A percentile compares a stretch with the other conserved stretches of the same genome.
phyloP scores from a whole-genome alignment of 305 asterid genomes.

The Fraxinus velutina region DNA sequence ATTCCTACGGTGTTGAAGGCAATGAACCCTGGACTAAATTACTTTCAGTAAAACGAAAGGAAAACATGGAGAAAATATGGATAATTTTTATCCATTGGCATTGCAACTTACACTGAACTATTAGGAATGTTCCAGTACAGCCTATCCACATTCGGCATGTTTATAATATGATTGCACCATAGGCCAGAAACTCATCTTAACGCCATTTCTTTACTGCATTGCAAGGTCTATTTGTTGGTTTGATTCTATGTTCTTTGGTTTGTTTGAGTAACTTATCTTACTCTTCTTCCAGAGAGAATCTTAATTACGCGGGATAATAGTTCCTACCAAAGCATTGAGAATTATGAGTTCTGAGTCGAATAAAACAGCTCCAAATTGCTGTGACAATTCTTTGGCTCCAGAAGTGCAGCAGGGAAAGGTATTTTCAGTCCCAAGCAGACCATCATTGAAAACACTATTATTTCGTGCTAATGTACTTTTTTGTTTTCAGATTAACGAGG shows the following conservation, averaged over 20 bases:
- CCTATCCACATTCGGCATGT: neutral
- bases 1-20: neutral
- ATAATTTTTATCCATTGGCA: neutral
- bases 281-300: constrained; percentile 1
- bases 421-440: constrained; percentile 2
- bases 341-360: constrained; percentile 45
- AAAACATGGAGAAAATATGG: neutral
- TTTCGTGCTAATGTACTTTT: neutral
- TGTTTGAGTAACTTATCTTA: neutral
- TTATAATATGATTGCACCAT: neutral
- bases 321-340: constrained; percentile 19
- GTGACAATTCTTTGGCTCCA: constrained; percentile 41
- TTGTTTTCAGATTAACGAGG: constrained; percentile 63
- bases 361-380: constrained; percentile 35
- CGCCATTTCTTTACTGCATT: neutral
- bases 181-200: neutral
- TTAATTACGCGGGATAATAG: neutral
- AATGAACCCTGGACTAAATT: neutral
- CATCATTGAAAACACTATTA: neutral
- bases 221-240: neutral
- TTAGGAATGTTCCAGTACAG: neutral
- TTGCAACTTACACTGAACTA: neutral
- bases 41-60: neutral
- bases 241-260: neutral
- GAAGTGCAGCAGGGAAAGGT: constrained; percentile 65